Evolutionary conservation across 345 rosid genomes (phyloP), one percentile per base, ranked within the genome.

Genomic region (Brassica juncea): DNA sequence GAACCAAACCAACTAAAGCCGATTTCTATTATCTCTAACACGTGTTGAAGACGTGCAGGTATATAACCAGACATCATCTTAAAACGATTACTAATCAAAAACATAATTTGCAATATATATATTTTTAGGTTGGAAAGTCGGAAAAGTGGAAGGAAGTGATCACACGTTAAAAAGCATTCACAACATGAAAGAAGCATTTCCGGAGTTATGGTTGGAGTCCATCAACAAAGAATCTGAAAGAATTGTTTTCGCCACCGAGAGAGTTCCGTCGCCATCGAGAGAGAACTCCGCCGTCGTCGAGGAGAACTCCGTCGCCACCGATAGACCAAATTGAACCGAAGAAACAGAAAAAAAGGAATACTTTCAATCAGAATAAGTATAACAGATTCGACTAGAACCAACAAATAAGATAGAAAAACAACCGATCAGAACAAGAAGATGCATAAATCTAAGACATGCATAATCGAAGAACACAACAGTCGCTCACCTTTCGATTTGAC

Each of bases 141-240:
- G 86, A 84, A 11, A 87, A 84, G 81, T 82, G 19, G 87, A 85
- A 44, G 93, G 94, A 2, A 92, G 91, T 64, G 97, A 92, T 70
- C 82, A 88, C 75, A 93, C 97, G 10, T 70, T 92, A 35, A 92
- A 89, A 82, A 92, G 87, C 83, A 89, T 94, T 71, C 94, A 90
- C 85, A 89, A 91, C 77, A 86, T 92, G 31, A 86, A 83, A 85
- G 94, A 94, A 60, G 93, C 97, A 62, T 32, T 92, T 63, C 92
- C 90, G 4, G 92, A 88, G 74, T 86, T 94, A 39, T 89, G 97
- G 97, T 86, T 73, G 42, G 85, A 82, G 54, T 34, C 80, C 61
- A 83, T 77, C 11, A 23, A 23, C 7, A 82, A 80, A 25, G 85
- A 80, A 76, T 70, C 90, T 19, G 87, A 84, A 76, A 63, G 39